Evolutionary conservation across 78 protist species (phyloP), one percentile per base, ranked within the genome.

Genomic region (Chrysochromulina parva): DNA sequence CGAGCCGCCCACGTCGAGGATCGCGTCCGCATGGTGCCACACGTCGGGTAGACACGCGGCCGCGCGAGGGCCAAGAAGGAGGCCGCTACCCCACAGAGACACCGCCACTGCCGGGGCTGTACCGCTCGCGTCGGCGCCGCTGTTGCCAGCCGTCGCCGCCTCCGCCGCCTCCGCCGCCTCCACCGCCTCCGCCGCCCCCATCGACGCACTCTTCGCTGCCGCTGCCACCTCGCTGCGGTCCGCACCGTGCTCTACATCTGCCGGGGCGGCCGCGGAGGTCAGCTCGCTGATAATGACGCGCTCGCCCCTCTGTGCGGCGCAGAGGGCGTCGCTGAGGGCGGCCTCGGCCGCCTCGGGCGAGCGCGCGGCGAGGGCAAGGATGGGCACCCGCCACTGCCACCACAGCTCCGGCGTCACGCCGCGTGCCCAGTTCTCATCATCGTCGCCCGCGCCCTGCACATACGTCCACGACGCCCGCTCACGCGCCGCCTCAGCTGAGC

Each of bases 391-490:
- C 50, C 82, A 74, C n/a, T 7, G 82, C 82, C 82, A 74, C 82
- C 82, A 74, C 24, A 48, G 82, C 55, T 38, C 58, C 3, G 57
- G 7, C 28, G 57, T 14, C 55, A 74, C 59, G 38, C 58, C 58
- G 38, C 85, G 62, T 52, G 67, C 48, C 87, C 87, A 81, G 67
- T 53, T 55, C 87, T 81, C 87, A 47, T 81, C 87, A 26, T 81
- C 87, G 20, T 81, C 87, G 7, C 52, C 87, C 5, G 87, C 87
- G 24, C 87, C 87, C 11, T 81, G 87, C 47, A 78, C 38, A 48
- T 53, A 78, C 48, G 85, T 78, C 38, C 26, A 78, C 17, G 82
- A 73, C 6, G 3, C 22, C 11, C 13, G 19, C 55, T 73, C 82
- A 1, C 82, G 53, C 55, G 82, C 6, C 54, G 53, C 24, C 55